A percentile compares a stretch with the other conserved stretches of the same genome.
phyloP scores from a whole-genome alignment of 768 basidiomycete species.

The Lactarius evosmus region DNA sequence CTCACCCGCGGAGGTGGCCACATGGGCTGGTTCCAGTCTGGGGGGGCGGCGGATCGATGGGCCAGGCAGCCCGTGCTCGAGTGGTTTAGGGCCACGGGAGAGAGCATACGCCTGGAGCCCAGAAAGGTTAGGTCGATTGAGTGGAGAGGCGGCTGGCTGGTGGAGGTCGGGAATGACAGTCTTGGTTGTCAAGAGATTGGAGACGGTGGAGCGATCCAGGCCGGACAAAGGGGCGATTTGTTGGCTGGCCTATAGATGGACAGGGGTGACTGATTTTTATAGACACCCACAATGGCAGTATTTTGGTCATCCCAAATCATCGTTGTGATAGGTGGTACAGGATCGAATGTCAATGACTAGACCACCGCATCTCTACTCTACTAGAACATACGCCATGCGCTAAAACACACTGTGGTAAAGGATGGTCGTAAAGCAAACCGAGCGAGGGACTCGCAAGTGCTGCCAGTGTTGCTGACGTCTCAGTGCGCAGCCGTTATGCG shows the following conservation, averaged over 20 bases:
- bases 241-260: conserved; percentile 37
- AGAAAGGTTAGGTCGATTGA: conserved; percentile 39
- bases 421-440: not conserved
- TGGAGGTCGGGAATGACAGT: conserved; percentile 52
- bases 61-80: conserved; percentile 68
- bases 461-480: not conserved
- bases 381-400: not conserved
- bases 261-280: conserved; percentile 54
- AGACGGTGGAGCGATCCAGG: conserved; percentile 40
- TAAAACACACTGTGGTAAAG: not conserved
- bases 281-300: not conserved
- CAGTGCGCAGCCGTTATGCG: not conserved
- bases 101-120: conserved; percentile 45
- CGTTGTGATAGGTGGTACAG: conserved; percentile 3
- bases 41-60: conserved; percentile 50
- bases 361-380: not conserved
- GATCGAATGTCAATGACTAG: not conserved
- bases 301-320: not conserved
- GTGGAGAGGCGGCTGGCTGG: conserved; percentile 52
- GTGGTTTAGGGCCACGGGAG: conserved; percentile 63
- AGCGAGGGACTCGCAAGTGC: not conserved
- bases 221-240: not conserved
- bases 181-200: conserved; percentile 60
- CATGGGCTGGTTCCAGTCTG: conserved; percentile 78
- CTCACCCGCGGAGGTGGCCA: conserved; percentile 76